phyloP scores from a whole-genome alignment of 345 rosid genomes.

The Mangifera indica region DNA sequence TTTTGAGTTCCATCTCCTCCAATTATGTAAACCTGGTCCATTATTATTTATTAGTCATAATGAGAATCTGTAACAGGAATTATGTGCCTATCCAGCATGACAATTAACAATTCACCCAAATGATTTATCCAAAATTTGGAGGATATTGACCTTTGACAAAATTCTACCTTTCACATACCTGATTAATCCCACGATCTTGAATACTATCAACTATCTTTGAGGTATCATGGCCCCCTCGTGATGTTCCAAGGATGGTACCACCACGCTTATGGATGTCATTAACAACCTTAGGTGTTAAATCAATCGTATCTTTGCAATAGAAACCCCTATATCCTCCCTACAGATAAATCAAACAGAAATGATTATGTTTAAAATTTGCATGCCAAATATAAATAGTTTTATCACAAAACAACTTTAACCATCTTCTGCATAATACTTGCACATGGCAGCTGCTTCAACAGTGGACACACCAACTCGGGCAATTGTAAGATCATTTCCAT shows the following conservation, averaged over 20 bases:
- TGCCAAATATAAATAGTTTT: not conserved
- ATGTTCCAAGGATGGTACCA: conserved; percentile 84
- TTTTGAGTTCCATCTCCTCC: conserved; percentile 95
- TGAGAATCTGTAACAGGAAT: conserved; percentile 11
- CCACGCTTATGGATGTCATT: conserved; percentile 93
- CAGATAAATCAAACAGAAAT: conserved; percentile 10
- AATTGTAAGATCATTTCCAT: not conserved
- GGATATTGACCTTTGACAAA: not conserved
- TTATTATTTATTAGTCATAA: conserved; percentile 14
- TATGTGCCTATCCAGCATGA: not conserved
- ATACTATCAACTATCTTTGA: conserved; percentile 90
- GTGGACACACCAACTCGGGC: too few species aligned
- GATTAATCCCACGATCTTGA: conserved; percentile 91
- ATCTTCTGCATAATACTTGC: not conserved
- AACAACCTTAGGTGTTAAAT: conserved; percentile 63
- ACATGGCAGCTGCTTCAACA: not conserved
- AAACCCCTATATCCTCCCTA: conserved; percentile 95
- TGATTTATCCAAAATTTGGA: not conserved
- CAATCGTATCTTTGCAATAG: conserved; percentile 68
- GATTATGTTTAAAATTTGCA: not conserved
- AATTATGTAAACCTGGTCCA: conserved; percentile 66
- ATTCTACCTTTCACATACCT: conserved; percentile 38
- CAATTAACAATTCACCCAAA: not conserved
- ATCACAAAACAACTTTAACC: too few species aligned
- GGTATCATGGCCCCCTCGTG: conserved; percentile 92